phyloP scores from a whole-genome alignment of 441 rosid genomes.

The Adansonia madagascariensis region DNA sequence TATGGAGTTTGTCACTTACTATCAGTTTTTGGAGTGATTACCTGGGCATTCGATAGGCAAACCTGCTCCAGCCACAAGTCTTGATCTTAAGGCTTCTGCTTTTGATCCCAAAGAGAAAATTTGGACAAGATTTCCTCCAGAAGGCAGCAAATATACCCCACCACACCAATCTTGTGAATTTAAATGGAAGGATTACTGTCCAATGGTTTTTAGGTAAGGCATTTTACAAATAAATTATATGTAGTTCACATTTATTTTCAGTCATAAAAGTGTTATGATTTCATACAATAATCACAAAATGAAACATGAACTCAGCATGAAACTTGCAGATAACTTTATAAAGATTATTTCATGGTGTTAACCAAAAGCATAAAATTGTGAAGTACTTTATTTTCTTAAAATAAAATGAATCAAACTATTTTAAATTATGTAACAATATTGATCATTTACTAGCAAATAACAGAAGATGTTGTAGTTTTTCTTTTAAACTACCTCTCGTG shows the following conservation, averaged over 20 bases:
- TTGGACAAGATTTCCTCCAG: conserved; percentile 76
- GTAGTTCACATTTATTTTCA: no score
- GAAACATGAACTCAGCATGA: no score
- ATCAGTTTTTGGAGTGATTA: neutral
- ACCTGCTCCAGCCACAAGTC: conserved; percentile 58
- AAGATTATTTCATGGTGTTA: no score
- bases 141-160: conserved; percentile 73
- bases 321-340: no score
- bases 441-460: neutral
- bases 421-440: neutral
- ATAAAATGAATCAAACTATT: no score
- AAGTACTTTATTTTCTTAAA: no score
- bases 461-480: neutral
- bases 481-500: no score
- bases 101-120: conserved; percentile 78
- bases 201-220: conserved; percentile 69
- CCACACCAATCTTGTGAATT: conserved; percentile 74
- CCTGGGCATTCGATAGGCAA: conserved; percentile 69
- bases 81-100: conserved; percentile 67
- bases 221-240: neutral
- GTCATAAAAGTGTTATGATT: neutral
- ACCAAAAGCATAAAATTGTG: no score
- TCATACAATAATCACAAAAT: neutral
- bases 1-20: neutral
- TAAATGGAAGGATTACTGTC: conserved; percentile 81